Evolutionary conservation across 176 grass and related monocot genomes (phyloP).

Genomic region (Luzula sylvatica): DNA sequence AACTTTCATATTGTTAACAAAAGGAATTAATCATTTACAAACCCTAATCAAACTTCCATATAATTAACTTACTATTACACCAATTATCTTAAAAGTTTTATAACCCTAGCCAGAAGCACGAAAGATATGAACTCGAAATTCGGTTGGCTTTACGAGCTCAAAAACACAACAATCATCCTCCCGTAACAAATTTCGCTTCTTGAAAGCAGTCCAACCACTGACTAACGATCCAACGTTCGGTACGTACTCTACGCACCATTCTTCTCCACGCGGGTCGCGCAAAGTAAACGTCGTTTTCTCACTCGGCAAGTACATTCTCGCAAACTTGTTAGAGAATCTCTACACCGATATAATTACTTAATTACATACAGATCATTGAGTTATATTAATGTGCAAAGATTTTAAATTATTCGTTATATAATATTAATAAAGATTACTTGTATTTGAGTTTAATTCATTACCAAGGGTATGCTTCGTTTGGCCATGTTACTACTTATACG

Average conservation of each 20-base stretch:
- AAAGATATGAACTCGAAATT: constrained; percentile 61
- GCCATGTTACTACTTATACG: too few relatives aligned
- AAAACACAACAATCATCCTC: constrained; percentile 79
- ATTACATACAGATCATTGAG: background rate
- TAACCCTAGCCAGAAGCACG: constrained; percentile 26
- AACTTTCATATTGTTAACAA: too few relatives aligned
- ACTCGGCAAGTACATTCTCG: constrained; percentile 38
- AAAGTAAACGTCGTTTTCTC: constrained; percentile 39
- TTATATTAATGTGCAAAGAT: background rate
- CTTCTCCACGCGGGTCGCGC: constrained; percentile 30
- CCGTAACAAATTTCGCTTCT: constrained; percentile 49
- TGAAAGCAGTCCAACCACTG: constrained; percentile 58
- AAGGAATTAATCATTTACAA: too few relatives aligned
- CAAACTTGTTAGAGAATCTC: constrained; percentile 58
- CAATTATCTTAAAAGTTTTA: too few relatives aligned
- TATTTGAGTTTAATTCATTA: too few relatives aligned
- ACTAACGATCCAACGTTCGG: constrained; percentile 17
- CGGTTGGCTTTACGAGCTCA: constrained; percentile 34
- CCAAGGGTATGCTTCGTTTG: too few relatives aligned
- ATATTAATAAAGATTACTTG: too few relatives aligned
- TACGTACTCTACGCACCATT: constrained; percentile 51
- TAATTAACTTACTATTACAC: too few relatives aligned
- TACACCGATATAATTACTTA: constrained; percentile 15
- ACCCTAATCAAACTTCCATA: too few relatives aligned
- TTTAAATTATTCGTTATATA: background rate